Evolutionary conservation across 2,329 filamentous ascomycete genomes (phyloP).

Genomic region (Exophiala calicioides): DNA sequence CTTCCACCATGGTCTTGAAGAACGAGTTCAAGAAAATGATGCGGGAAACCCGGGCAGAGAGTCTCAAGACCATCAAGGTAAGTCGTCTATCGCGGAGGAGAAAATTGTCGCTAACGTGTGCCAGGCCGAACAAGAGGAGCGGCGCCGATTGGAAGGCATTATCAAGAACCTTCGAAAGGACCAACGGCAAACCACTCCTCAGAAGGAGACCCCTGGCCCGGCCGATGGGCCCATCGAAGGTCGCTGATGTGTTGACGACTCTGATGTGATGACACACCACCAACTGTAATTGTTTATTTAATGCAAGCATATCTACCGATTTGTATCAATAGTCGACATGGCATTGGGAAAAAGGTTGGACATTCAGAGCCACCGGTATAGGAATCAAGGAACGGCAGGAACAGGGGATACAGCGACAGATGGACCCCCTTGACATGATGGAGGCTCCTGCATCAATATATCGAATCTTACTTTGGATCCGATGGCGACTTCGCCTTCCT

Average conservation of each 20-base stretch:
- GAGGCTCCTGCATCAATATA: too few species aligned
- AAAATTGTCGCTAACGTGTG: slow-evolving; percentile 8
- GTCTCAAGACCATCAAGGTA: slow-evolving; percentile 65
- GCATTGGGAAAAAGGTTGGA: slow-evolving; percentile 2
- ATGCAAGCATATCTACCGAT: slow-evolving; percentile 8
- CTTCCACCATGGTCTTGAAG: slow-evolving; percentile 68
- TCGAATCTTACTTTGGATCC: background rate
- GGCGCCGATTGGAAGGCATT: slow-evolving; percentile 65
- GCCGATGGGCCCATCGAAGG: slow-evolving; percentile 1
- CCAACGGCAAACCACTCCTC: slow-evolving; percentile 28
- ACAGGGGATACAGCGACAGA: too few species aligned
- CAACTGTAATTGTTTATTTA: slow-evolving; percentile 7
- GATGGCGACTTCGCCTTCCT: background rate
- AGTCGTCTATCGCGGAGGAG: slow-evolving; percentile 34
- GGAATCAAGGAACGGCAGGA: too few species aligned
- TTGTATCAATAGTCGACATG: slow-evolving; percentile 9
- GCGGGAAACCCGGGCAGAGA: slow-evolving; percentile 69
- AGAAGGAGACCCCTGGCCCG: slow-evolving; percentile 8
- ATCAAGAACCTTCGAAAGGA: slow-evolving; percentile 55
- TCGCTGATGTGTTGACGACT: slow-evolving; percentile 13
- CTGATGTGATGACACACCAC: too few species aligned
- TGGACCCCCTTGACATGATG: too few species aligned
- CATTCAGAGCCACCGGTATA: background rate
- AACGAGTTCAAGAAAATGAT: slow-evolving; percentile 82
- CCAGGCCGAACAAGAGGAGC: slow-evolving; percentile 71